Evolutionary conservation across 257 asterid species (phyloP), one percentile per base, ranked within the genome.

Genomic region (Solanum dulcamara): DNA sequence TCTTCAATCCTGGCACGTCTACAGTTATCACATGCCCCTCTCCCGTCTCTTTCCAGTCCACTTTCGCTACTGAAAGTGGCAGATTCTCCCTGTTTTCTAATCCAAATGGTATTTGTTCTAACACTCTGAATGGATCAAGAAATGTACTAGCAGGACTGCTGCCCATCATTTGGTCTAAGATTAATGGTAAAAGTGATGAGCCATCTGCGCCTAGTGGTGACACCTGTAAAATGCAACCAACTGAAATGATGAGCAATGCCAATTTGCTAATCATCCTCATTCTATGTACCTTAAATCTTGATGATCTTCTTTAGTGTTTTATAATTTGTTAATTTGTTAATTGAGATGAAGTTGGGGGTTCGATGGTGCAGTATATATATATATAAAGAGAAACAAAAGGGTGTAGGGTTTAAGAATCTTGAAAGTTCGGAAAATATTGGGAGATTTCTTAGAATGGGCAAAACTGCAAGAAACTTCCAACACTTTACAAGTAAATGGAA

Each of bases 11-110:
- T 5, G 88, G 90, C 7, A 88, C 87, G 24, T 85, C 90, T 11
- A 85, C 4, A 48, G 1, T 83, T 24, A 88, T 83, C 84, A 83
- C 59, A 12, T 88, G 84, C 0, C 85, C 86, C 18, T 83, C 81
- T 7, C 84, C 60, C 15, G 83, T 88, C 71, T 88, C 90, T 79
- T 85, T 88, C 87, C 90, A 88, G 57, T 88, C 90, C n/a, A 85
- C 88, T 26, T 48, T 85, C 1, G 86, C 85, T 0, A 86, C 7
- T 0, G 48, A 26, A 6, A 60, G 10, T 12, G 62, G 32, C 32
- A n/a, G 62, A 53, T 80, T 85, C 33, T 88, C 90, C 20, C 74
- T 87, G 37, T 46, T 85, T 51, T 88, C 88, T 1, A 85, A 11
- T 35, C 86, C 83, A 4, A 64, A 30, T 24, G 90, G 90, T 51